A percentile compares a stretch with the other conserved stretches of the same genome.
phyloP scores from a whole-genome alignment of 495 filamentous ascomycete species.

The Talaromyces proteolyticus region DNA sequence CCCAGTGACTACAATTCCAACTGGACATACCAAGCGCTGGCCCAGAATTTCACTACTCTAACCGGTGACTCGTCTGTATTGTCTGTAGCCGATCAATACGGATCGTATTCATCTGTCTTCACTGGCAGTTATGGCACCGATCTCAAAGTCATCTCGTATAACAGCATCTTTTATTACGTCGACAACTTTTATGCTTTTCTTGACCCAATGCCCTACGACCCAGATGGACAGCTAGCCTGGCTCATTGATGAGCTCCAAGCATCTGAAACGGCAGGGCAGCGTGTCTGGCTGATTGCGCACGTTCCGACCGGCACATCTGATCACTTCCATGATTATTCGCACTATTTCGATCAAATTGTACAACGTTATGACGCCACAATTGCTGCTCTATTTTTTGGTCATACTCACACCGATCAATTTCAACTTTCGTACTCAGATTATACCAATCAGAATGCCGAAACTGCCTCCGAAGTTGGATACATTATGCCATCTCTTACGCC shows the following conservation, averaged over 20 bases:
- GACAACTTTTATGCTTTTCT: conserved; percentile 50
- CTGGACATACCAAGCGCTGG: conserved; percentile 47
- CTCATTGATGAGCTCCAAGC: conserved; percentile 43
- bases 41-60: conserved; percentile 39
- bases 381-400: conserved; percentile 49
- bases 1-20: conserved; percentile 26
- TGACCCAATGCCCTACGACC: conserved; percentile 42
- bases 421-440: conserved; percentile 48
- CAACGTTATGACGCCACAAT: conserved; percentile 48
- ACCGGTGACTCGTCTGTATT: conserved; percentile 28
- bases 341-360: conserved; percentile 50
- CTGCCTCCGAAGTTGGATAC: conserved; percentile 41
- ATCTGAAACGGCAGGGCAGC: conserved; percentile 42
- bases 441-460: conserved; percentile 21
- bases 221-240: conserved; percentile 41
- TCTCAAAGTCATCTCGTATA: conserved; percentile 53
- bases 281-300: conserved; percentile 50
- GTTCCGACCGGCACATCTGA: conserved; percentile 42
- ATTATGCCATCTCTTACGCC: conserved; percentile 49
- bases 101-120: conserved; percentile 42
- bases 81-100: conserved; percentile 29
- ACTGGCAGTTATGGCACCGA: conserved; percentile 18
- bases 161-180: conserved; percentile 52
- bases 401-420: conserved; percentile 52
- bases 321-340: conserved; percentile 44